Evolutionary conservation across 176 grass and related monocot species (phyloP).

Genomic region (Zoysia pacifica): DNA sequence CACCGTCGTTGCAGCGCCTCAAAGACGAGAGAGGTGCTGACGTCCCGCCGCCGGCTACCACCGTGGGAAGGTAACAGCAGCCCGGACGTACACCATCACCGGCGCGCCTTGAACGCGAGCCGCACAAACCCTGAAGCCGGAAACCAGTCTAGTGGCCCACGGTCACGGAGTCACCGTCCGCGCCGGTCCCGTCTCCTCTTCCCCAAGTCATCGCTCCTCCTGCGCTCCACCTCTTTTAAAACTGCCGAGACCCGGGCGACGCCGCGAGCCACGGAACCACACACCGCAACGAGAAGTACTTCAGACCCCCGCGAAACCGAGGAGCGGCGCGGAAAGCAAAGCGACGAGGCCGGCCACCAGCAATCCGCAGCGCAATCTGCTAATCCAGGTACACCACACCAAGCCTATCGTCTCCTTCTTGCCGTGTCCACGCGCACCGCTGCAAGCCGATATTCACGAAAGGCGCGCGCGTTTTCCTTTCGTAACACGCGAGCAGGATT

Average conservation of each 20-base stretch:
- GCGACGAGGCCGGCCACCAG: background rate
- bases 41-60: no score
- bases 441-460: background rate
- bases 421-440: background rate
- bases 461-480: background rate
- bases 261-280: slow-evolving; percentile 8
- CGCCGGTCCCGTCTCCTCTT: slow-evolving; percentile 1
- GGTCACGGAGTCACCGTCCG: background rate
- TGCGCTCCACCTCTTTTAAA: background rate
- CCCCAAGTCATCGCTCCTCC: background rate
- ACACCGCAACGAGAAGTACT: background rate
- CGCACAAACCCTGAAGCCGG: background rate
- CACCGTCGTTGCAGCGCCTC: no score
- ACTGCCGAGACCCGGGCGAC: background rate
- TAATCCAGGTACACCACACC: background rate
- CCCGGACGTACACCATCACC: background rate
- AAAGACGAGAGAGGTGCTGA: no score
- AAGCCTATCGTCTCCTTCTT: background rate
- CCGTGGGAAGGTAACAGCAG: no score
- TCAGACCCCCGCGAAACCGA: background rate
- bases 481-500: background rate
- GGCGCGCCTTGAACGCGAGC: background rate
- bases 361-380: background rate
- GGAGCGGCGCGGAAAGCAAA: background rate
- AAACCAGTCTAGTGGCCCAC: background rate